phyloP scores from a whole-genome alignment of 495 filamentous ascomycete species.

The Hamigera avellanea region DNA sequence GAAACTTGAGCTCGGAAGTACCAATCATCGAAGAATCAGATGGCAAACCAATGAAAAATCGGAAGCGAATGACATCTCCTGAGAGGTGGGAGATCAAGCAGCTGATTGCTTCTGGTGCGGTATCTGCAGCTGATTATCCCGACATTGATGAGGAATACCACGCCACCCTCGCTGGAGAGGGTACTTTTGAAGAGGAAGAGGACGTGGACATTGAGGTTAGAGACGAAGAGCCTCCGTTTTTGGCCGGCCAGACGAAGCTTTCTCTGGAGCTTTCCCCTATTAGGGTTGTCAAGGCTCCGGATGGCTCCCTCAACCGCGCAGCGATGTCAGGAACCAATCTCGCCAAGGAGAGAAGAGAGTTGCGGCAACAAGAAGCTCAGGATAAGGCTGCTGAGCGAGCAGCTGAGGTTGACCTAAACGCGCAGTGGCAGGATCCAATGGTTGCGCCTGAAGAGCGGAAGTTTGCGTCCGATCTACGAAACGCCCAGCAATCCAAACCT shows the following conservation, averaged over 20 bases:
- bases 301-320: slow-evolving; percentile 88
- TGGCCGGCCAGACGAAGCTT: slow-evolving; percentile 93
- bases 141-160: slow-evolving; percentile 93
- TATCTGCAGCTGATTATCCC: slow-evolving; percentile 83
- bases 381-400: slow-evolving; percentile 71
- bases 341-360: slow-evolving; percentile 82
- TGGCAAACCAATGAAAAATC: slow-evolving; percentile 44
- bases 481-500: slow-evolving; percentile 39
- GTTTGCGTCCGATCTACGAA: slow-evolving; percentile 76
- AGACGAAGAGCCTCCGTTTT: slow-evolving; percentile 93
- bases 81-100: slow-evolving; percentile 97
- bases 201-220: slow-evolving; percentile 94
- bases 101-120: slow-evolving; percentile 86
- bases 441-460: slow-evolving; percentile 67
- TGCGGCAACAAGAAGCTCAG: slow-evolving; percentile 79
- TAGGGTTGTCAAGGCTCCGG: slow-evolving; percentile 90
- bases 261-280: slow-evolving; percentile 91
- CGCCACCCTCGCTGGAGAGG: slow-evolving; percentile 72
- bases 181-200: slow-evolving; percentile 87
- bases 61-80: slow-evolving; percentile 90
- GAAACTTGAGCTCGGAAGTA: slow-evolving; percentile 43
- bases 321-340: slow-evolving; percentile 85
- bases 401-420: slow-evolving; percentile 69
- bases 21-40: slow-evolving; percentile 55
- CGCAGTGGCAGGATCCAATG: slow-evolving; percentile 98